Evolutionary conservation across 2,329 filamentous ascomycete genomes (phyloP), one percentile per base, ranked within the genome.

Genomic region (Macrophomina pseudophaseolina): DNA sequence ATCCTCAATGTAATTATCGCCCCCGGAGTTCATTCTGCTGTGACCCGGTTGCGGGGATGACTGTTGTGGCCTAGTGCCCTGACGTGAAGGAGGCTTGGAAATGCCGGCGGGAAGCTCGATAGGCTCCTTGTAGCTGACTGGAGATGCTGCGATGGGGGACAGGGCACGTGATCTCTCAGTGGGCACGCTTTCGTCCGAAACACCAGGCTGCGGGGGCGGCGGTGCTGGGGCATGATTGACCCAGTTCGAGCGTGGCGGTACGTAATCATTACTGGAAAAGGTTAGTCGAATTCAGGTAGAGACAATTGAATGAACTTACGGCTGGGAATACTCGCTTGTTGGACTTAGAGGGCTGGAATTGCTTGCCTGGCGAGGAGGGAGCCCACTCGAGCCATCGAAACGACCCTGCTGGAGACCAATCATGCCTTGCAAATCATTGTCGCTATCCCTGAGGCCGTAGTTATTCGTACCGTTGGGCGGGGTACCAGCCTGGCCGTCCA

Each of bases 1-100:
- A 76, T 98, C 94, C 83, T 98, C 95, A 75, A 96, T 97, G 80
- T 98, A 98, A 69, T 86, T 80, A 51, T 82, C 78, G 4, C 38
- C 42, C 38, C 54, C 42, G 7, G 65, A 64, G 18, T 48, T 49
- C 48, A 48, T 54, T 33, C 68, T 53, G n/a, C 11, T 66, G 58
- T 30, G 67, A 23, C 51, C 40, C 12, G 48, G 23, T 60, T 66
- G 54, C 35, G 73, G 70, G 18, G 70, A 52, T 46, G 32, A 12
- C 40, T 40, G 54, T 32, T 51, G 18, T 11, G 64, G 51, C 18
- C 44, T 48, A 11, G 46, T 40, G 4, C 11, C 51, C 9, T 51
- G 44, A 5, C 72, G 69, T 7, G 66, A 64, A 35, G 71, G 73
- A 16, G 72, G 67, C 12, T 71, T 72, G 8, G 77, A 71, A 12